phyloP scores from a whole-genome alignment of 169 alveolate genomes.

The Eimeria falciformis region DNA sequence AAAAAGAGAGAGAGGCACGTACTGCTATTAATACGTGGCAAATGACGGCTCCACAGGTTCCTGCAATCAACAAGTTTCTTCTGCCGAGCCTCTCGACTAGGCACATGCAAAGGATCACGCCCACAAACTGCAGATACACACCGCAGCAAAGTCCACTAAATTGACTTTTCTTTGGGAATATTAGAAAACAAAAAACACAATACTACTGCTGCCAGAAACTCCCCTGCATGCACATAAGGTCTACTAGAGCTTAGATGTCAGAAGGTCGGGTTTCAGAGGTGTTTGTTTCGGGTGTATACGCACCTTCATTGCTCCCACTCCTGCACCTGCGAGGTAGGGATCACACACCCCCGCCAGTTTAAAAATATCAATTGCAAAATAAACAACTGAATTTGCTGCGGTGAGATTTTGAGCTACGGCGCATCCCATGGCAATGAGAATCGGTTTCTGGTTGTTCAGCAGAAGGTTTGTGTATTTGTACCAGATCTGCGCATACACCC shows the following conservation, averaged over 20 bases:
- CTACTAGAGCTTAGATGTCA: neutral
- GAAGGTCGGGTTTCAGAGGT: neutral
- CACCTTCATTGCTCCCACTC: conserved; percentile 70
- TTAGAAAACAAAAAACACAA: too few species aligned
- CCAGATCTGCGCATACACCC: neutral
- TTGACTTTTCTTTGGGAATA: too few species aligned
- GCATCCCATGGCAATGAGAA: conserved; percentile 72
- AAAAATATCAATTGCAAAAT: conserved; percentile 56
- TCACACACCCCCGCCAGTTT: conserved; percentile 48
- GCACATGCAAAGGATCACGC: conserved; percentile 26
- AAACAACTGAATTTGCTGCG: conserved; percentile 68
- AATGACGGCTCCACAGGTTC: conserved; percentile 30
- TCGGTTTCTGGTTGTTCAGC: neutral
- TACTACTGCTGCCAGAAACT: too few species aligned
- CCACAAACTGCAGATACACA: conserved; percentile 30
- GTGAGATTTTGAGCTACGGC: conserved; percentile 75
- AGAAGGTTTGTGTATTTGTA: neutral
- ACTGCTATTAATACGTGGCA: conserved; percentile 56
- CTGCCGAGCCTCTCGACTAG: conserved; percentile 60
- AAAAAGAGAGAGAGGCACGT: neutral
- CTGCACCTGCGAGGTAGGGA: conserved; percentile 63
- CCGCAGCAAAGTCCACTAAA: neutral
- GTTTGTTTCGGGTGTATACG: neutral
- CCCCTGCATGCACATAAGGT: too few species aligned
- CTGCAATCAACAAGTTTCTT: conserved; percentile 35